Evolutionary conservation across 345 rosid species (phyloP).

Genomic region (Arabidopsis suecica): DNA sequence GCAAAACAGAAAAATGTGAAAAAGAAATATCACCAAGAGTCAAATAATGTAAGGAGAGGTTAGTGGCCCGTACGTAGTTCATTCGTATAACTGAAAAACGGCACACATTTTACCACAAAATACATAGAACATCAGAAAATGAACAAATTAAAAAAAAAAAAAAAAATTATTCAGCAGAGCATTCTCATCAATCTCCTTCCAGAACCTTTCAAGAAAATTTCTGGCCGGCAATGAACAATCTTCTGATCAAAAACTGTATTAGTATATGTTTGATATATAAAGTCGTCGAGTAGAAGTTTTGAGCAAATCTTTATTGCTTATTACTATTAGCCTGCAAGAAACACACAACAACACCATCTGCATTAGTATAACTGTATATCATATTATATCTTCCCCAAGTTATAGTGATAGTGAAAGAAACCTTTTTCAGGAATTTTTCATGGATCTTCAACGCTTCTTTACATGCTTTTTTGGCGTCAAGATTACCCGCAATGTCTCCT

Average conservation of each 20-base stretch:
- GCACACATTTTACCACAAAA: conserved; percentile 26
- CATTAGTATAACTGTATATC: background rate
- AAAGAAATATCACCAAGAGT: background rate
- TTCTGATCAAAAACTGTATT: conserved; percentile 15
- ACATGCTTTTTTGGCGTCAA: conserved; percentile 89
- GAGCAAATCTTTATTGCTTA: conserved; percentile 35
- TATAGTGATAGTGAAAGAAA: conserved; percentile 24
- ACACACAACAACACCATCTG: background rate
- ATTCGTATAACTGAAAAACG: conserved; percentile 16
- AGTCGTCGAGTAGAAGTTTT: conserved; percentile 1
- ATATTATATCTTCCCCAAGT: background rate
- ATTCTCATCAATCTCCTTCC: conserved; percentile 27
- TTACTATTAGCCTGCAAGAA: conserved; percentile 37
- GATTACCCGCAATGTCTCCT: conserved; percentile 68
- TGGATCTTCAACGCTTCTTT: conserved; percentile 82
- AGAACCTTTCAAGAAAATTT: conserved; percentile 16
- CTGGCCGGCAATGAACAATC: conserved; percentile 27
- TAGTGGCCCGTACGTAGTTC: background rate
- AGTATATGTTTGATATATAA: conserved; percentile 8
- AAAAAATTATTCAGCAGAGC: conserved; percentile 23
- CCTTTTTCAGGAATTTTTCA: conserved; percentile 78
- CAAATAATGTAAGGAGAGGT: background rate
- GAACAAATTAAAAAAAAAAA: conserved; percentile 5
- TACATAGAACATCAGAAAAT: background rate
- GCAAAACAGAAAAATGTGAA: conserved; percentile 3